Base-by-base conservation (phyloP, 768 basidiomycete genomes). In the Trametes gibbosa region DNA sequence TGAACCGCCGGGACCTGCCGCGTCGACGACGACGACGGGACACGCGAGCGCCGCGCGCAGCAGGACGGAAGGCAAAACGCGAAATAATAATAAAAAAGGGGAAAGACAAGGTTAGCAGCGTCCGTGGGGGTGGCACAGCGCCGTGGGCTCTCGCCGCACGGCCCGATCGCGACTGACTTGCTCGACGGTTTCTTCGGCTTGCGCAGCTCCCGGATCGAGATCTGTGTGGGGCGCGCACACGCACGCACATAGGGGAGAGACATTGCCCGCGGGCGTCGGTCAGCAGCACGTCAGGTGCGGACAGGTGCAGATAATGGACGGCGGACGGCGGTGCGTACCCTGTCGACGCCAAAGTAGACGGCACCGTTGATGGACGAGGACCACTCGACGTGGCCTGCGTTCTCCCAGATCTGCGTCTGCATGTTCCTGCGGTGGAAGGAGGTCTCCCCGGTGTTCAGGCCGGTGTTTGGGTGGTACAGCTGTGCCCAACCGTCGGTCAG, bases 381-480 rank as follows among this genome's bases (percentile, higher is more conserved):
- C 83, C 83, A 85, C 49, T 81, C 78, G 56, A 85, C 77, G 35
- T 77, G 71, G 3, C 84, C 84, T 2, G 81, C 82, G 17, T 75
- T 74, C 66, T 85, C 83, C 63, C 80, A 83, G 19, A 73, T 63
- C 16, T 68, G 53, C 1, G 79, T 81, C 7, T 63, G 65, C 12
- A 74, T 50, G 64, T 84, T 83, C 62, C 74, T 79, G 50, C 83
- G 77, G 55, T 76, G 74, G 54, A 80, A 81, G 4, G 76, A 77
- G 5, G 82, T 84, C 12, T 73, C 73, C 1, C 79, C 77, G 17
- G 62, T 58, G 37, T 69, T 68, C 34, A 74, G 66, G 32, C 79
- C 79, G 5, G 79, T 80, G 13, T 74, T 65, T 0, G 81, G 67
- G 43, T 70, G 65, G 51, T 64, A 47, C 50, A 68, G 65, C 68